Percentiles rank a stretch among this genome's conserved stretches.
Conservation (phyloP, 2,329 filamentous ascomycete species). For the Penicillium sp. region DNA sequence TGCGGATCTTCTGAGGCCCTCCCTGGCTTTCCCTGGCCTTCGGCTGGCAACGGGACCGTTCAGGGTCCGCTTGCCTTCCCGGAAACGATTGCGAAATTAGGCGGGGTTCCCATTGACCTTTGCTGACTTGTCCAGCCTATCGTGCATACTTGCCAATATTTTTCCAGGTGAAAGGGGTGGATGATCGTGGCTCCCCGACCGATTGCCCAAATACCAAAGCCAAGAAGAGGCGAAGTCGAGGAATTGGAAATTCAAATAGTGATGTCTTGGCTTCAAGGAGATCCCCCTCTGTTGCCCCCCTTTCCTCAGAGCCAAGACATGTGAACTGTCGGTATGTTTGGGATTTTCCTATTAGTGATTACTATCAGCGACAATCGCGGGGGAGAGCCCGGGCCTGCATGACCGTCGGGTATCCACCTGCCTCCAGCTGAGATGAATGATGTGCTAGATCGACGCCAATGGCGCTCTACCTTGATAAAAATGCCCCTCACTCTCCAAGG, state of each 20-base stretch:
- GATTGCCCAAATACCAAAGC: conserved; percentile 20
- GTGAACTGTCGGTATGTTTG: conserved; percentile 28
- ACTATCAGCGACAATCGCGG: conserved; percentile 25
- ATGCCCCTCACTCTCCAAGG: conserved; percentile 30
- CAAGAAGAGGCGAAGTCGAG: conserved; percentile 31
- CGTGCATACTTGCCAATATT: conserved; percentile 15
- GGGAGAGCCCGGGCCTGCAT: conserved; percentile 20
- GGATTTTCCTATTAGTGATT: conserved; percentile 17
- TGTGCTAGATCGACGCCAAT: conserved; percentile 33
- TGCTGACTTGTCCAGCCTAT: conserved; percentile 16
- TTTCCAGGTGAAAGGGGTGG: conserved; percentile 15
- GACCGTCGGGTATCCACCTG: conserved; percentile 26
- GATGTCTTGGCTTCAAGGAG: conserved; percentile 27
- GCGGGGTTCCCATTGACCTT: not conserved
- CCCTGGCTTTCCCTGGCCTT: conserved; percentile 8
- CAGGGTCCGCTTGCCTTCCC: conserved; percentile 10
- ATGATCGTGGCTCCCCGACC: conserved; percentile 15
- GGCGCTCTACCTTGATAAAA: conserved; percentile 27
- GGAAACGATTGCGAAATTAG: conserved; percentile 21
- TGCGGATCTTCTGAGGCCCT: conserved; percentile 38
- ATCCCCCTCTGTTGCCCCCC: conserved; percentile 18
- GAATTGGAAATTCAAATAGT: conserved; percentile 33
- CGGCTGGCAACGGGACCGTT: conserved; percentile 29
- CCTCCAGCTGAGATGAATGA: conserved; percentile 22
- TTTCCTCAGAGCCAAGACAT: conserved; percentile 31